Percentiles rank a stretch among this genome's conserved stretches.
Evolutionary conservation across 441 rosid species (phyloP).

Genomic region (Arabidopsis lyrata): DNA sequence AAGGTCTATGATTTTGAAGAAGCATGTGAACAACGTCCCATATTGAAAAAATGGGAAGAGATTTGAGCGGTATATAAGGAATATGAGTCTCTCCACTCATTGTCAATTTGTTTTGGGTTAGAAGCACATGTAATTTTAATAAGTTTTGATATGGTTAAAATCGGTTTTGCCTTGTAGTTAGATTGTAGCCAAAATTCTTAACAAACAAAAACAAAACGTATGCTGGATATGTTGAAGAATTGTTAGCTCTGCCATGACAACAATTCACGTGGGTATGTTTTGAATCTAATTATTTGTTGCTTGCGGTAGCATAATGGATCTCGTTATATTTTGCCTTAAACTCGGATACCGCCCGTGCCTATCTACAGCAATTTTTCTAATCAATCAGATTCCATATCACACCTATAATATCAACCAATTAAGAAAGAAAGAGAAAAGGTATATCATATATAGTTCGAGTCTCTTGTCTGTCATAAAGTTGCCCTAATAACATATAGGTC

Average conservation of each 20-base stretch:
- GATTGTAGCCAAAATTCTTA: too few species aligned
- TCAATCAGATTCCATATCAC: not conserved
- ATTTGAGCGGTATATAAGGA: too few species aligned
- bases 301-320: not conserved
- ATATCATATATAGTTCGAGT: not conserved
- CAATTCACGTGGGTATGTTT: not conserved
- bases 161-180: not conserved
- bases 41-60: too few species aligned
- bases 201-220: not conserved
- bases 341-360: too few species aligned
- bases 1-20: too few species aligned
- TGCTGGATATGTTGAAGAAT: not conserved
- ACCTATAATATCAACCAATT: not conserved
- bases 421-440: not conserved
- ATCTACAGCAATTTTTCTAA: not conserved
- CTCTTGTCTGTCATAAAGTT: constrained; percentile 26
- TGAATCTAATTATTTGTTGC: not conserved
- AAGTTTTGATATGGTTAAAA: too few species aligned
- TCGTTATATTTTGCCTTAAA: not conserved
- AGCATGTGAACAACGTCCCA: too few species aligned
- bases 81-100: too few species aligned
- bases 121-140: too few species aligned
- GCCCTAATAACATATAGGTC: constrained; percentile 1
- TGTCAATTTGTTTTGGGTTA: too few species aligned
- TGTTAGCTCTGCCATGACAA: not conserved